Conservation (phyloP, 495 filamentous ascomycete genomes). For the Aspergillus bridgeri region DNA sequence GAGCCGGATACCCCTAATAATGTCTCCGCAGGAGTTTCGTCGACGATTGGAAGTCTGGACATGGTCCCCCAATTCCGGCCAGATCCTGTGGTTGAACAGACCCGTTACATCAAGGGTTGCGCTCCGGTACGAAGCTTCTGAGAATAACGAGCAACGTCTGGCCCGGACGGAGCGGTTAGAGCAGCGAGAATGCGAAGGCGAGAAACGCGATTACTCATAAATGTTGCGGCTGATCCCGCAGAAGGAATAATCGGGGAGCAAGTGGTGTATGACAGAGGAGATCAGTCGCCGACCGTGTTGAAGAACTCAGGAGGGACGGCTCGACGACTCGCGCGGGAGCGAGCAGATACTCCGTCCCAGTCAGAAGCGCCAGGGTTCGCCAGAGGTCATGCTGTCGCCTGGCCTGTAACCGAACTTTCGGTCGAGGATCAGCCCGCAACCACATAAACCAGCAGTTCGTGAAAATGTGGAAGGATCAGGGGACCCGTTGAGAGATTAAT, state of each 20-base stretch:
- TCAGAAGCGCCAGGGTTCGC: background rate
- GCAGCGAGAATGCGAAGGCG: background rate
- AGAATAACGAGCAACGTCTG: too few species aligned
- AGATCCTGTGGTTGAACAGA: background rate
- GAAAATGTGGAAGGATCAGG: background rate
- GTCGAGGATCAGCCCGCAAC: background rate
- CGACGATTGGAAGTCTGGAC: background rate
- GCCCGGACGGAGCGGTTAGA: too few species aligned
- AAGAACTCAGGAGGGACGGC: background rate
- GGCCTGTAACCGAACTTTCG: background rate
- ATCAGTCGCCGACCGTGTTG: background rate
- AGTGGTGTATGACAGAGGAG: background rate
- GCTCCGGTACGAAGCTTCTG: too few species aligned
- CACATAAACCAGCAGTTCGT: background rate
- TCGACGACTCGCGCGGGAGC: background rate
- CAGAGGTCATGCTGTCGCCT: background rate
- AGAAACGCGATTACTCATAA: background rate
- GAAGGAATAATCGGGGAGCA: constrained; percentile 1
- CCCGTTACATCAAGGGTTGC: background rate
- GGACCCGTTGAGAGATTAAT: constrained; percentile 3
- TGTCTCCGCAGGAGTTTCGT: background rate
- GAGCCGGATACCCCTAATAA: background rate
- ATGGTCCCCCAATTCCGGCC: background rate
- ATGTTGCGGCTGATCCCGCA: background rate
- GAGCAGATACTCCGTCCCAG: constrained; percentile 1